Percentiles rank a stretch among this genome's conserved stretches.
Conservation (phyloP, 768 basidiomycete genomes). For the Serendipita sp. region DNA sequence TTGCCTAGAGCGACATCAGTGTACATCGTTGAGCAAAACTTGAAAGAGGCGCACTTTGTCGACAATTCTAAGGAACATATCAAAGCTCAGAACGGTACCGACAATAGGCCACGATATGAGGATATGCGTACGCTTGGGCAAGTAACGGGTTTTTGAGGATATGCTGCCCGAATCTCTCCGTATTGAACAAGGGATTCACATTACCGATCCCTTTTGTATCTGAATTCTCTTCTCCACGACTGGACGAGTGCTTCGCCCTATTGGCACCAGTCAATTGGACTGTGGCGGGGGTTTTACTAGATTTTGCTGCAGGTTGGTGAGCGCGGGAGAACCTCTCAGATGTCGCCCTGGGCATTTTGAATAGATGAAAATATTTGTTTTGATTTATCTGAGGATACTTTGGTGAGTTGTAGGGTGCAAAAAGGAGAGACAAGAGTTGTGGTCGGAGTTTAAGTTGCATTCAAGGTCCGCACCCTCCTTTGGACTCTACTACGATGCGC, state of each 20-base stretch:
- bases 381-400: not conserved
- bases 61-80: slow-evolving; percentile 30
- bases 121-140: slow-evolving; percentile 56
- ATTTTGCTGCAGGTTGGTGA: slow-evolving; percentile 46
- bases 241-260: slow-evolving; percentile 2
- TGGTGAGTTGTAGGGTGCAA: not conserved
- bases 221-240: slow-evolving; percentile 8
- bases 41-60: slow-evolving; percentile 31
- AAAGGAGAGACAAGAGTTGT: no score
- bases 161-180: slow-evolving; percentile 91
- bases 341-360: slow-evolving; percentile 61
- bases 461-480: no score
- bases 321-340: slow-evolving; percentile 53
- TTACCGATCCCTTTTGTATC: slow-evolving; percentile 24
- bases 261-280: slow-evolving; percentile 3
- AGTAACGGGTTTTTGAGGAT: slow-evolving; percentile 89
- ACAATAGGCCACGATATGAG: slow-evolving; percentile 10
- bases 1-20: slow-evolving; percentile 42
- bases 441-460: no score
- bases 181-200: slow-evolving; percentile 87
- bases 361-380: not conserved
- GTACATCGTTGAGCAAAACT: not conserved
- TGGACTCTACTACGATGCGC: no score
- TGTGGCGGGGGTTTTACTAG: slow-evolving; percentile 30
- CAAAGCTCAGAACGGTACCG: not conserved